Percentiles rank a stretch among this genome's conserved stretches.
These are phyloP conservation scores for Spergularia marina DNA, from an alignment of 148 eudicot genomes.

Conservation along the genomic window DNA sequence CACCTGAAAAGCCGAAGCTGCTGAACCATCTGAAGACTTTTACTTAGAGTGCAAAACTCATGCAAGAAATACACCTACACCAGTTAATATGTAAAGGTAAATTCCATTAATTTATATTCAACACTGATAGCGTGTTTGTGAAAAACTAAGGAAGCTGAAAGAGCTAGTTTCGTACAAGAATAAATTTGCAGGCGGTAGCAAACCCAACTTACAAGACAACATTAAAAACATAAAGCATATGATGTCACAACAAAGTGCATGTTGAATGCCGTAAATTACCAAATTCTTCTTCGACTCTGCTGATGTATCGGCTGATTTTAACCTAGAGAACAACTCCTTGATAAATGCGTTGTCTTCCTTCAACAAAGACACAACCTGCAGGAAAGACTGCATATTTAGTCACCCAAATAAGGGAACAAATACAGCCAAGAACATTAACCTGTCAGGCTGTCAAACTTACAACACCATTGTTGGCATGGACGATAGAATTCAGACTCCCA, in stretches of 20 bases:
- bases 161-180: background rate
- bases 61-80: conserved; percentile 75
- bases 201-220: background rate
- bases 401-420: conserved; percentile 11
- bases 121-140: background rate
- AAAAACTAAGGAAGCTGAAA: background rate
- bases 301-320: conserved; percentile 58
- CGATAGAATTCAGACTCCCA: conserved; percentile 73
- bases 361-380: conserved; percentile 80
- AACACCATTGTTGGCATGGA: conserved; percentile 86
- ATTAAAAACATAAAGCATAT: conserved; percentile 4
- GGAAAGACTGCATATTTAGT: background rate
- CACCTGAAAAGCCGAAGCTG: conserved; percentile 88
- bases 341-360: conserved; percentile 83
- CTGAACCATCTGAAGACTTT: conserved; percentile 93
- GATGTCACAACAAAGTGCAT: background rate
- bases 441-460: conserved; percentile 41
- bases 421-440: background rate
- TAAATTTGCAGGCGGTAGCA: background rate
- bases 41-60: conserved; percentile 87
- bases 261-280: conserved; percentile 42
- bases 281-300: conserved; percentile 73
- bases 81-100: conserved; percentile 4
- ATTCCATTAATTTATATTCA: background rate
- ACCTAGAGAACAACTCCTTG: conserved; percentile 71